Evolutionary conservation across 2,329 filamentous ascomycete species (phyloP), one percentile per base, ranked within the genome.

Genomic region (Calonectria hawksworthii): DNA sequence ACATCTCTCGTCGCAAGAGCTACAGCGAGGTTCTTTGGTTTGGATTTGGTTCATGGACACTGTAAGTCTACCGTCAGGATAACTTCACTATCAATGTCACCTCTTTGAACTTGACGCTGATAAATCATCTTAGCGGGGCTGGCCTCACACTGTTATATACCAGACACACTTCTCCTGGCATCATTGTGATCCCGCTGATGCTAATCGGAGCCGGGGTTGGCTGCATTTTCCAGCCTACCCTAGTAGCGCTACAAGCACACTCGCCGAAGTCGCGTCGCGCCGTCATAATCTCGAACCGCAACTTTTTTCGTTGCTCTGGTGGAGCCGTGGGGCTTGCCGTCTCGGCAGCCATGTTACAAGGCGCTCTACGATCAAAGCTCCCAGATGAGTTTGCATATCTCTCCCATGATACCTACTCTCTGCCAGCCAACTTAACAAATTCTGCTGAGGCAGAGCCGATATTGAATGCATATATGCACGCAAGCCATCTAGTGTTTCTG

Each of bases 231-330:
- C 86, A 88, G 73, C 86, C 86, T 5, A 88, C 86, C 0, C 84
- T 93, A 0, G 87, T 92, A 9, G 91, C 91, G 1, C 82, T 90
- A 10, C 91, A 92, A 80, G 90, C 90, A 0, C 90, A 93, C 80
- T 88, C 87, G 28, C 85, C 86, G 0, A 91, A 91, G 79, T 83
- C 87, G 0, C 89, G 92, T 52, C 87, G 92, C 30, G 92, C 92
- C 0, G 89, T 93, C 1, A 88, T 92, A 28, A 93, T 92, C 44
- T 91, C 90, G 3, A 89, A 90, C 64, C 87, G 92, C 1, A 93
- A 93, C 77, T 93, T 93, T 79, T 86, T 92, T 74, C 88, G 92
- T 8, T 89, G 88, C 65, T 84, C 91, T 5, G 92, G 92, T 11
- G 92, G 78, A 18, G 91, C 30, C 86, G 86, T 88, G 14, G 91